phyloP scores from a whole-genome alignment of 257 asterid species.

The Fraxinus excelsior region DNA sequence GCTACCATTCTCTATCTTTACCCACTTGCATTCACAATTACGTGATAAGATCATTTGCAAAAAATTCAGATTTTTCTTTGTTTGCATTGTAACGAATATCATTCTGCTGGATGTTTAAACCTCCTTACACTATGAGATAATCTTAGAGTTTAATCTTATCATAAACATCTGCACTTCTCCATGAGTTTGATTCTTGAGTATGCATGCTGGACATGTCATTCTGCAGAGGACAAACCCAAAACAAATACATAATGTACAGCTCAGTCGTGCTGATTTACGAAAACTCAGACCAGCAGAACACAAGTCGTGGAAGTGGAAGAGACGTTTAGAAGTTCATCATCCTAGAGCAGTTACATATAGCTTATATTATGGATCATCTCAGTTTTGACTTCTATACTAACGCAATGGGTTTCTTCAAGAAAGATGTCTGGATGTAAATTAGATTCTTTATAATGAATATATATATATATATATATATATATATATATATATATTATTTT shows the following conservation, averaged over 20 bases:
- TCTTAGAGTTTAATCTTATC: neutral
- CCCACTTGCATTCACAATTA: neutral
- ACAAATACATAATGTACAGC: neutral
- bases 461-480: too few relatives aligned
- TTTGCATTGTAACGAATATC: neutral
- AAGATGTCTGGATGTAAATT: constrained; percentile 2
- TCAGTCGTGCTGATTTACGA: neutral
- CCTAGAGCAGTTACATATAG: neutral
- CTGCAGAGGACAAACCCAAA: constrained; percentile 49
- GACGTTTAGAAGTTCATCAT: neutral
- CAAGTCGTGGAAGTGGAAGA: neutral
- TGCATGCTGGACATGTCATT: neutral
- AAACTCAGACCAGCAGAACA: neutral
- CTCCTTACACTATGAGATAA: neutral
- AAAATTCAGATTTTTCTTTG: neutral
- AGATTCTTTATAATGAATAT: neutral
- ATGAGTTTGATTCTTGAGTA: neutral
- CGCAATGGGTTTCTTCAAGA: neutral
- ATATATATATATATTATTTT: too few relatives aligned
- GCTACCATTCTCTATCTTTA: too few relatives aligned
- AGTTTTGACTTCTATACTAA: neutral
- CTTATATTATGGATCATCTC: neutral
- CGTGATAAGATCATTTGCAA: neutral
- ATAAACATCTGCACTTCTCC: neutral
- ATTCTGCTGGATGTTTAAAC: too few relatives aligned